phyloP scores from a whole-genome alignment of 805 yeast species.

The Kuraishia piskuri region DNA sequence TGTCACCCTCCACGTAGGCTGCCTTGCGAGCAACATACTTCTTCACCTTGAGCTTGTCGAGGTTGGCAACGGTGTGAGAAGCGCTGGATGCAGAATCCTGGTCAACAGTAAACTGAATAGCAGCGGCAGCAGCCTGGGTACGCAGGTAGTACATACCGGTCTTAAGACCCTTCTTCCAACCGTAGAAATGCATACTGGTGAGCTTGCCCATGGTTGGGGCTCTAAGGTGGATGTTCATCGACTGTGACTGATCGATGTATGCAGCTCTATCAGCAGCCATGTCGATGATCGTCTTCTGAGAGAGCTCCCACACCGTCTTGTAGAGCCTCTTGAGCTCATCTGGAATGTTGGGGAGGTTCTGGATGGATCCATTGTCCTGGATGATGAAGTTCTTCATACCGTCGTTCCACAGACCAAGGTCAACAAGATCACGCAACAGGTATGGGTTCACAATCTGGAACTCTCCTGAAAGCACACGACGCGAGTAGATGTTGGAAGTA shows the following conservation, averaged over 20 bases:
- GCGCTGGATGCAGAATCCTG: conserved; percentile 29
- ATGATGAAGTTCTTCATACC: conserved; percentile 72
- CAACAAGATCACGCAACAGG: conserved; percentile 72
- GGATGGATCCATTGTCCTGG: conserved; percentile 78
- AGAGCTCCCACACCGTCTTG: conserved; percentile 94
- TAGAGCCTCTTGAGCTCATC: conserved; percentile 66
- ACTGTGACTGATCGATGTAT: conserved; percentile 84
- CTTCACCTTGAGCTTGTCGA: conserved; percentile 23
- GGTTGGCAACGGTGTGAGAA: conserved; percentile 15
- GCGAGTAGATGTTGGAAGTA: conserved; percentile 84
- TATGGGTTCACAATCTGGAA: conserved; percentile 88
- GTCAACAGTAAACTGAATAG: conserved; percentile 84
- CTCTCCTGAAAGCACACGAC: conserved; percentile 91
- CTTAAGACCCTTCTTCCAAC: conserved; percentile 97
- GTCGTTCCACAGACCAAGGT: conserved; percentile 76
- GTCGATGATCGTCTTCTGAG: conserved; percentile 78
- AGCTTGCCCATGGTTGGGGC: conserved; percentile 94
- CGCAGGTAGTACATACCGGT: conserved; percentile 98
- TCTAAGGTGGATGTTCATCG: conserved; percentile 79
- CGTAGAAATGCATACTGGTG: conserved; percentile 97
- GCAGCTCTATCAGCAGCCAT: conserved; percentile 78
- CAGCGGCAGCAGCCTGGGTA: conserved; percentile 95
- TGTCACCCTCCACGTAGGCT: conserved; percentile 18
- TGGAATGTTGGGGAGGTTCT: conserved; percentile 67
- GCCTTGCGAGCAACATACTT: conserved; percentile 23